Conservation (phyloP, 1,284 basidiomycete species). For the Trichosporon ovoides region DNA sequence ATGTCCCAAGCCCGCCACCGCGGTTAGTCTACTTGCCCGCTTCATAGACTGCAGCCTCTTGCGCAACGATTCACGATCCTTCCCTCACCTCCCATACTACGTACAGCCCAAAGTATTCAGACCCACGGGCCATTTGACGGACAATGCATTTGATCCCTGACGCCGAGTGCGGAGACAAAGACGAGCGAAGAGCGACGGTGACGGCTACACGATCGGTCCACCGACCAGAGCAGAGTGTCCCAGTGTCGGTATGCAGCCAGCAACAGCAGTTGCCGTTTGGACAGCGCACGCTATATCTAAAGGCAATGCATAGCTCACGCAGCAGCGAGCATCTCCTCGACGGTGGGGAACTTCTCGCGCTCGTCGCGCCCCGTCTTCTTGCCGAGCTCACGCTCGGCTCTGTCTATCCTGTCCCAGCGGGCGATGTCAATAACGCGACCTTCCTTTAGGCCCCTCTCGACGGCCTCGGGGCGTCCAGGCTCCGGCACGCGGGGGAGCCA, state of each 20-base stretch:
- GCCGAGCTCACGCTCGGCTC: conserved; percentile 26
- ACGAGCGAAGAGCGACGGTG: background rate
- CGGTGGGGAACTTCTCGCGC: conserved; percentile 51
- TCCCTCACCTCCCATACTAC: background rate
- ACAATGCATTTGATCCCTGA: conserved; percentile 2
- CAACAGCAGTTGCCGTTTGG: too few relatives aligned
- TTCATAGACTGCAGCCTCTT: too few relatives aligned
- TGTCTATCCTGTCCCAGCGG: conserved; percentile 42
- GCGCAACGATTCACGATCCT: conserved; percentile 1
- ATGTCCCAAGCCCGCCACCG: conserved; percentile 13
- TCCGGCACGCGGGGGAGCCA: conserved; percentile 21
- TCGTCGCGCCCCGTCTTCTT: conserved; percentile 30
- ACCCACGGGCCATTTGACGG: background rate
- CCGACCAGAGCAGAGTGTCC: too few relatives aligned
- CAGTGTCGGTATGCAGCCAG: too few relatives aligned
- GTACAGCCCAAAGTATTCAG: background rate
- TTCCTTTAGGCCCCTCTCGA: conserved; percentile 22
- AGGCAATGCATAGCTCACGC: background rate
- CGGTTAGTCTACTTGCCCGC: conserved; percentile 5
- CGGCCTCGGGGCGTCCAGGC: conserved; percentile 26
- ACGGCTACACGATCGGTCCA: too few relatives aligned
- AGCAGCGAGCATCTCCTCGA: conserved; percentile 55
- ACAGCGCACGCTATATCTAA: too few relatives aligned
- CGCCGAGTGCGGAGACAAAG: background rate
- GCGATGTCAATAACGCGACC: conserved; percentile 37